Evolutionary conservation across 768 basidiomycete species (phyloP), one percentile per base, ranked within the genome.

Genomic region (Psilocybe cubensis): DNA sequence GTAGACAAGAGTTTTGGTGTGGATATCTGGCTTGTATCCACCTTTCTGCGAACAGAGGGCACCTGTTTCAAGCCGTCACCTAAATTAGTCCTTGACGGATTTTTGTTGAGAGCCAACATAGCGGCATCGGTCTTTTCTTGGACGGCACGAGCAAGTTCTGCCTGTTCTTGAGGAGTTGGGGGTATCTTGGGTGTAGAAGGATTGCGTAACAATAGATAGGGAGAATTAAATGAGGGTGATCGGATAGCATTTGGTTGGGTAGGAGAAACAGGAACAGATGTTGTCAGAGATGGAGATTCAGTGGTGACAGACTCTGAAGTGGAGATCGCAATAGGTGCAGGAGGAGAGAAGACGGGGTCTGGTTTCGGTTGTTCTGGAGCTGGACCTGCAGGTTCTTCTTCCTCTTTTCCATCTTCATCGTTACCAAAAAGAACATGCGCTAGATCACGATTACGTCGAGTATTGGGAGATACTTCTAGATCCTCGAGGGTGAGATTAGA

Each of bases 361-460:
- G 54, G 59, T 31, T 54, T 52, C 17, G 46, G 9, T 44, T 58
- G 59, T 21, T 60, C 55, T 49, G 61, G 57, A 12, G 27, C 41
- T 14, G n/a, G n/a, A n/a, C n/a, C n/a, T n/a, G n/a, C n/a, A n/a
- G n/a, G n/a, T n/a, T n/a, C n/a, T n/a, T 27, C 27, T 7, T 63
- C 63, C 14, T 66, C 66, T 40, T 70, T 70, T 5, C 68, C 64
- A 14, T 78, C 71, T 21, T 75, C 76, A 24, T 71, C 73, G n/a
- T 74, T 70, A 17, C 88, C 90, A 63, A 93, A 92, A 40, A 94
- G 73, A 17, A 85, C 87, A 54, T 87, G 86, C 2, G 91, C 88
- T n/a, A 94, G 79, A 66, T 89, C 88, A 61, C 88, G 78, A 61
- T 88, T 87, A 52, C 86, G 80, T 55, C 85, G 84, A 41, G 84